Percentiles rank a stretch among this genome's conserved stretches.
phyloP scores from a whole-genome alignment of 2,329 filamentous ascomycete species.

The Orbilia brochopaga region DNA sequence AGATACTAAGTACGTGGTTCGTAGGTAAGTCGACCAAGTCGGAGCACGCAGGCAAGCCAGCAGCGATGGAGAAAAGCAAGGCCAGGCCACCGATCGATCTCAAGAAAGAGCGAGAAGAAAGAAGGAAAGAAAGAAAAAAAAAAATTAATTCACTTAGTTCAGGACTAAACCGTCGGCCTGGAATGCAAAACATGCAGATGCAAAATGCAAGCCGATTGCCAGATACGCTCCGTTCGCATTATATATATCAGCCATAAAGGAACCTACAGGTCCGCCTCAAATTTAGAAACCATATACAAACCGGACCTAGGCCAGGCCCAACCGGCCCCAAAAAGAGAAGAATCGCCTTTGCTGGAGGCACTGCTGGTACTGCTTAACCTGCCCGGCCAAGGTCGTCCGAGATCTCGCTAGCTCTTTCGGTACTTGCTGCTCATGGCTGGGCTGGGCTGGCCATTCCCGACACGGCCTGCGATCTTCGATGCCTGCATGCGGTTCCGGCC shows the following conservation, averaged over 20 bases:
- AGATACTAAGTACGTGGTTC: too few relatives aligned
- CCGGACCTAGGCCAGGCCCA: not conserved
- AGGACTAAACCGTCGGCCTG: slow-evolving; percentile 15
- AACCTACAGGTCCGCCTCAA: slow-evolving; percentile 47
- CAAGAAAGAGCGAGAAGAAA: slow-evolving; percentile 12
- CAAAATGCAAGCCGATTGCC: slow-evolving; percentile 24
- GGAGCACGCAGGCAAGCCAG: too few relatives aligned
- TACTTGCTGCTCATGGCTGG: not conserved
- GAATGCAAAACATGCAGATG: slow-evolving; percentile 25
- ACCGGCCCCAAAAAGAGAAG: not conserved
- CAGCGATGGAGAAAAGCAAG: not conserved
- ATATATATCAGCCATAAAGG: slow-evolving; percentile 31
- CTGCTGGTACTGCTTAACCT: not conserved
- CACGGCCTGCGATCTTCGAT: slow-evolving; percentile 40
- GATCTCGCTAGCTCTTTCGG: slow-evolving; percentile 14
- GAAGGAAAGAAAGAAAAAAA: not conserved
- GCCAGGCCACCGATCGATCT: not conserved
- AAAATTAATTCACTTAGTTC: slow-evolving; percentile 4
- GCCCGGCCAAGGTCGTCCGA: not conserved
- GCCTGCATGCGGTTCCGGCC: slow-evolving; percentile 25
- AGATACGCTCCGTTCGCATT: slow-evolving; percentile 2
- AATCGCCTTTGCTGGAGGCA: slow-evolving; percentile 6
- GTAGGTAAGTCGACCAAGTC: not conserved
- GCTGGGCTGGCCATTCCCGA: slow-evolving; percentile 24
- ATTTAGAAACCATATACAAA: slow-evolving; percentile 20